A percentile compares a stretch with the other conserved stretches of the same genome.
Evolutionary conservation across 2,329 filamentous ascomycete genomes (phyloP).

Genomic region (Pestalotiopsis sp.): DNA sequence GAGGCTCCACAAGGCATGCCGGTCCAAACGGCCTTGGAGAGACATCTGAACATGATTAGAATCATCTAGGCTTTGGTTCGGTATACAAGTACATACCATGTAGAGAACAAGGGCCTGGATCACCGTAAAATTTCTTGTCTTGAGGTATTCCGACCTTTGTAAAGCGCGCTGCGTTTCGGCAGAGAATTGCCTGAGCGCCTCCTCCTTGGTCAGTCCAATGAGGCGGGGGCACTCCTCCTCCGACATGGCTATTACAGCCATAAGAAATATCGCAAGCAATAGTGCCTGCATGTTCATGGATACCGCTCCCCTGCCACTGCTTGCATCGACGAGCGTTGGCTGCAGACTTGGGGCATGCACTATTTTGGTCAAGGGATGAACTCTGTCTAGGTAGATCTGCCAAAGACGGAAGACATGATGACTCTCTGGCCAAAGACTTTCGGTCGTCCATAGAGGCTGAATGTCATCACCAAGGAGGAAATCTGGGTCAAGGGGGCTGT

Average conservation of each 20-base stretch:
- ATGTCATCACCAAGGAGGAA: no score
- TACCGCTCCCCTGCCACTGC: constrained; percentile 54
- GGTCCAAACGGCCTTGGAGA: constrained; percentile 58
- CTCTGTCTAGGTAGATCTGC: constrained; percentile 73
- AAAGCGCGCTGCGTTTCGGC: constrained; percentile 52
- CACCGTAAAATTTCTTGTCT: constrained; percentile 58
- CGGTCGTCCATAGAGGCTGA: no score
- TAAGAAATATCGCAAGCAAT: constrained; percentile 66
- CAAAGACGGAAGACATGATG: constrained; percentile 69
- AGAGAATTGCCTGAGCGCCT: constrained; percentile 53
- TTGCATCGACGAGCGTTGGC: constrained; percentile 64
- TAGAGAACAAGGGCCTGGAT: constrained; percentile 63
- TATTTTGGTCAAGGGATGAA: constrained; percentile 61
- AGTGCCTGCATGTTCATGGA: constrained; percentile 62
- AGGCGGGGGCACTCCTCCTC: constrained; percentile 55
- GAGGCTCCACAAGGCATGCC: constrained; percentile 61
- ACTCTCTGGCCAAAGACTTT: no score
- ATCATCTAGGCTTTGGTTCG: not conserved
- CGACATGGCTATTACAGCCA: constrained; percentile 57
- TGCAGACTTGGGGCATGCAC: constrained; percentile 74
- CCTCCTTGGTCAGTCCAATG: constrained; percentile 50
- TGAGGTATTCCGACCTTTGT: constrained; percentile 57
- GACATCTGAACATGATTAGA: constrained; percentile 42
- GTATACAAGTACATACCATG: constrained; percentile 40
- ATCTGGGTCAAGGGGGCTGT: no score